Evolutionary conservation across 768 basidiomycete genomes (phyloP).

Genomic region (Paxillus involutus): DNA sequence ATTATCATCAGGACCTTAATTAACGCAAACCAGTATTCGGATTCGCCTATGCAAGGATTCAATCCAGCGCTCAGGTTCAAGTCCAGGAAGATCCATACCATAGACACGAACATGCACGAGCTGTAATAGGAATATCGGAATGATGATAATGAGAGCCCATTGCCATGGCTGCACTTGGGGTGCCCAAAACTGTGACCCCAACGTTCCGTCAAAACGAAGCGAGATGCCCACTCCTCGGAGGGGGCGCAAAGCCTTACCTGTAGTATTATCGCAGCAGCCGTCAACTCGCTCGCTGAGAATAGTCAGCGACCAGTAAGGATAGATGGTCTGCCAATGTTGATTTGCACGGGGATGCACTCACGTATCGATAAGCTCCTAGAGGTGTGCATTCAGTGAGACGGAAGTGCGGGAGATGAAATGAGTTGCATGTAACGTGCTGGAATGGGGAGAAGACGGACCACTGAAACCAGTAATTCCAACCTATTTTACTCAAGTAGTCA

Average conservation of each 20-base stretch:
- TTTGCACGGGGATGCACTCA: constrained; percentile 17
- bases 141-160: constrained; percentile 56
- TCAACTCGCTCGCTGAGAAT: constrained; percentile 52
- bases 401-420: constrained; percentile 2
- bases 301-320: constrained; percentile 16
- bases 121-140: constrained; percentile 51
- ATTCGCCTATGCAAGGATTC: constrained; percentile 43
- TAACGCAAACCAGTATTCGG: constrained; percentile 62
- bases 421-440: neutral
- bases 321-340: neutral
- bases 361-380: constrained; percentile 40
- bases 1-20: constrained; percentile 64
- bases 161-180: constrained; percentile 50
- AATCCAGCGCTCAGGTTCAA: neutral
- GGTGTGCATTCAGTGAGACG: neutral
- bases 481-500: constrained; percentile 19
- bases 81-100: constrained; percentile 34
- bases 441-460: constrained; percentile 29
- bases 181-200: constrained; percentile 40
- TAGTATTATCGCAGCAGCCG: constrained; percentile 54
- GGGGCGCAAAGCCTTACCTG: constrained; percentile 29
- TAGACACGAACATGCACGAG: constrained; percentile 59
- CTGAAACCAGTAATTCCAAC: constrained; percentile 62
- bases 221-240: neutral
- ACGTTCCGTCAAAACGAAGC: neutral